Evolutionary conservation across 1,139 yeast species (phyloP), one percentile per base, ranked within the genome.

Genomic region (Trichomonascaceae sp.): DNA sequence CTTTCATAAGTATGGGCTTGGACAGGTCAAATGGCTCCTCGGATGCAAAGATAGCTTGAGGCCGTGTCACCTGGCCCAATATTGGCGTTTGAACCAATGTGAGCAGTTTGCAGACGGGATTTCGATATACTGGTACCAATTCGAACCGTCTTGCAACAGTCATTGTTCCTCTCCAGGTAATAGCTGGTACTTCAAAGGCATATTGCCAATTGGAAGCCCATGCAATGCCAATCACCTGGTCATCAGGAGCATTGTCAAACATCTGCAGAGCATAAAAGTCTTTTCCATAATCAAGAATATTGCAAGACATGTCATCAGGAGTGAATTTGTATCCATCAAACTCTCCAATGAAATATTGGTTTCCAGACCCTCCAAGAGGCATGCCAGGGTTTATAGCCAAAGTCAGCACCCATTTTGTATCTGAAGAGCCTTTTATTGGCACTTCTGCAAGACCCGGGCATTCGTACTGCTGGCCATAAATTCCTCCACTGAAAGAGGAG

Each of bases 131-230:
- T 10, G 32, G 32, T 2, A 12, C 32, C 32, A 27, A 27, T 8
- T 27, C 32, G 32, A 27, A 27, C 10, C 32, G 32, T 10, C 32
- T 27, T 7, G 32, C 32, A 20, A 70, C 54, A 1, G 74, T 62
- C 72, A 67, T 66, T 2, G 72, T 65, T 20, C 70, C 61, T 53
- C 72, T 64, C 71, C 72, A 72, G 13, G 63, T 58, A 8, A 53
- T 56, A 10, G 73, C 69, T 15, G 75, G 76, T 17, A 66, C 71
- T 19, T 56, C 57, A 22, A 62, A 61, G 18, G 66, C 61, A 56
- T 72, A 72, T 57, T 71, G 74, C 75, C 75, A 72, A 59, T 71
- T 72, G 41, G 73, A 69, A 36, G 73, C 71, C 75, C 75, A 72
- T 4, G 72, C 75, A 43, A 71, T 54, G n/a, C 71, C 72, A 8